Evolutionary conservation across 2,329 filamentous ascomycete species (phyloP), one percentile per base, ranked within the genome.

Genomic region (Phaeophleospora eucalypticola): DNA sequence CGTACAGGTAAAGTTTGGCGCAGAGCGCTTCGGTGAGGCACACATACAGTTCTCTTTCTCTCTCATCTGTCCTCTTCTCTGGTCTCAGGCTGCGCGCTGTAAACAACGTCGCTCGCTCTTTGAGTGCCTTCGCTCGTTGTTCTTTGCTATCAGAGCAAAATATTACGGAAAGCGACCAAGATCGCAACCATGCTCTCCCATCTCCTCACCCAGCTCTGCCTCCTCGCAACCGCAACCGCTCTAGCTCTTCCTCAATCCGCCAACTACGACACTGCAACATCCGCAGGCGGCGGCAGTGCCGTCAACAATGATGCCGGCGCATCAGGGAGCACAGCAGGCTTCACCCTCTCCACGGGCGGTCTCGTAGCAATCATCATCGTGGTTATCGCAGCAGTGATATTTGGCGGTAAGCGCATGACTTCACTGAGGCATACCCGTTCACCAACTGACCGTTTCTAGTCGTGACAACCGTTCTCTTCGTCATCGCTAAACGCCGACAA

Each of bases 401-500:
- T 86, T 48, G 86, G 86, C 66, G 79, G 87, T 90, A 73, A 64
- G 80, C 8, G 24, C 20, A 8, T 12, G n/a, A n/a, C 24, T 29
- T 29, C 24, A 12, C 24, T 29, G 35, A 34, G 16, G 29, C 17
- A 18, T 12, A 24, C 32, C 12, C 3, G n/a, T 36, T 9, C 24
- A 33, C 46, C 49, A n/a, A 43, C 47, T 35, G 36, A 36, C 8
- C 7, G n/a, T 20, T 53, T 75, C 73, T 3, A 86, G 85, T 83
- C 52, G 75, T 74, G 17, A 83, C 78, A 27, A 79, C 82, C 2
- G 70, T 81, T 2, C 79, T 93, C 20, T 94, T 86, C 71, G 88
- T 84, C 66, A 65, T 91, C 32, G 86, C 88, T 45, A 93, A 93
- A 75, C 89, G 88, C 71, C 81, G 83, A 38, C 86, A 90, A 67